A percentile compares a stretch with the other conserved stretches of the same genome.
Evolutionary conservation across 148 eudicot genomes (phyloP).

Genomic region (Amaranthus palmeri): DNA sequence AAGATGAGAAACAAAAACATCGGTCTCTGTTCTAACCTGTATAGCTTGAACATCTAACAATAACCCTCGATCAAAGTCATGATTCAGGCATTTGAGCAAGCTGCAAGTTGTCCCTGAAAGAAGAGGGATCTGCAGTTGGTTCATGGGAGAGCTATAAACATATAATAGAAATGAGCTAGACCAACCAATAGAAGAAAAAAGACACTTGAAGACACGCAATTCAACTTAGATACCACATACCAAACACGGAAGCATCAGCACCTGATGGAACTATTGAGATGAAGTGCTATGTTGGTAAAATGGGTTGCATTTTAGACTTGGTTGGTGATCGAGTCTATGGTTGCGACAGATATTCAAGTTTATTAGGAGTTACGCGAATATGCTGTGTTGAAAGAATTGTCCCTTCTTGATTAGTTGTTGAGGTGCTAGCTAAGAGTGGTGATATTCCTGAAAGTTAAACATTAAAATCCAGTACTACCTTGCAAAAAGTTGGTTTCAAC

Average conservation of each 20-base stretch:
- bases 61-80: constrained; percentile 93
- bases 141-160: constrained; percentile 59
- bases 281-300: constrained; percentile 87
- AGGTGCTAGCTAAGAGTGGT: constrained; percentile 48
- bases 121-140: constrained; percentile 81
- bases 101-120: constrained; percentile 79
- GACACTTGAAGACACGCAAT: background rate
- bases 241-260: constrained; percentile 44
- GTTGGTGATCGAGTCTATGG: constrained; percentile 99
- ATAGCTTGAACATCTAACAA: constrained; percentile 98
- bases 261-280: constrained; percentile 49
- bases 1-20: background rate
- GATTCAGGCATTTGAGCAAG: constrained; percentile 99
- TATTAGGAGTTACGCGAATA: constrained; percentile 71
- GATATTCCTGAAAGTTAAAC: constrained; percentile 59
- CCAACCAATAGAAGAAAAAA: constrained; percentile 7
- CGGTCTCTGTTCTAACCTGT: constrained; percentile 46
- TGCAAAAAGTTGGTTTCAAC: background rate
- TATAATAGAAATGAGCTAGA: constrained; percentile 6
- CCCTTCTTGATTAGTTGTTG: constrained; percentile 54
- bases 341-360: constrained; percentile 88
- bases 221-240: constrained; percentile 37
- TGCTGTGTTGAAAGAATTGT: constrained; percentile 74
- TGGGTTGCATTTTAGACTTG: constrained; percentile 86
- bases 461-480: background rate